phyloP scores from a whole-genome alignment of 2,329 filamentous ascomycete genomes.

The Verticillium alfalfae region DNA sequence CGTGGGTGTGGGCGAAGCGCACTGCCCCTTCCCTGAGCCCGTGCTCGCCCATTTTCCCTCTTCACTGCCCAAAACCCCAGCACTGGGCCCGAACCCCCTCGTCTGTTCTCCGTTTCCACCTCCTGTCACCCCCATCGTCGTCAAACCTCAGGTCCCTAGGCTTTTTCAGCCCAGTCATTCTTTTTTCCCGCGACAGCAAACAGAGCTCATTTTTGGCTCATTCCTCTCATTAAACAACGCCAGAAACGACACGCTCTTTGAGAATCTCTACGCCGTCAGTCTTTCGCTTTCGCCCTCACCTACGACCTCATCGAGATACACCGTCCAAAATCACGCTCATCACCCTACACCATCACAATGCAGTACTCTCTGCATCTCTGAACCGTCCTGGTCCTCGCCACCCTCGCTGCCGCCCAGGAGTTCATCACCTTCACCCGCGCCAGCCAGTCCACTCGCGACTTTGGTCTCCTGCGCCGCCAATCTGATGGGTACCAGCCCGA shows the following conservation, averaged over 20 bases:
- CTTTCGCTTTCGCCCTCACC: background rate
- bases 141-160: background rate
- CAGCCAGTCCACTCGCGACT: conserved; percentile 23
- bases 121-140: conserved; percentile 1
- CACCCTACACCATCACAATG: conserved; percentile 5
- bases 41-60: background rate
- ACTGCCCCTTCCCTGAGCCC: background rate
- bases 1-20: background rate
- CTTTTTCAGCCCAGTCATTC: background rate
- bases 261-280: background rate
- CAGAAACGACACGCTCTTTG: background rate
- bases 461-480: conserved; percentile 38
- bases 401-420: conserved; percentile 10
- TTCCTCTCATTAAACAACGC: background rate
- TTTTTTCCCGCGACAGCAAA: background rate
- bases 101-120: conserved; percentile 1
- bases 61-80: background rate
- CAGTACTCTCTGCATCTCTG: conserved; percentile 12
- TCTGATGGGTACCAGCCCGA: conserved; percentile 43
- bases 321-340: background rate
- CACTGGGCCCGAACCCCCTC: background rate
- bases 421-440: conserved; percentile 25
- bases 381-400: conserved; percentile 12
- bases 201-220: background rate
- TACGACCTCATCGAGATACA: background rate